phyloP scores from a whole-genome alignment of 1,284 basidiomycete species.

The Fomitopsis palustris region DNA sequence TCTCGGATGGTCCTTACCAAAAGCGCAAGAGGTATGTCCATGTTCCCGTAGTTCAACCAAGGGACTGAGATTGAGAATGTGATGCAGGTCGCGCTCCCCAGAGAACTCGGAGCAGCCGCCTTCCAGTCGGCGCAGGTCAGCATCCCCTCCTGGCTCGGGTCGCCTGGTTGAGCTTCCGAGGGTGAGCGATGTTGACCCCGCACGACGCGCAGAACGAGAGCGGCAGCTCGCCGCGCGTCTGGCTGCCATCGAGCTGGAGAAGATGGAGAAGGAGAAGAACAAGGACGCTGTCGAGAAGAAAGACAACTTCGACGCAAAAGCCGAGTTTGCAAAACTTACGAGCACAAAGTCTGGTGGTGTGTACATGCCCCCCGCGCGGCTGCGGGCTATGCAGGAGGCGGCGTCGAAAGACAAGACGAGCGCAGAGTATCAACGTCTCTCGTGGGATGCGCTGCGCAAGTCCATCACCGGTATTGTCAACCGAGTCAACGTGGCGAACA shows the following conservation, averaged over 20 bases:
- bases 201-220: constrained; percentile 73
- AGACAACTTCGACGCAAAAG: constrained; percentile 58
- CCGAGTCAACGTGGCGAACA: constrained; percentile 94
- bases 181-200: constrained; percentile 75
- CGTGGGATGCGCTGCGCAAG: constrained; percentile 98
- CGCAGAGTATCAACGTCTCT: constrained; percentile 92
- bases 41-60: neutral
- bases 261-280: constrained; percentile 44
- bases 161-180: constrained; percentile 46
- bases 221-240: constrained; percentile 71
- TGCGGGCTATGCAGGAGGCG: constrained; percentile 89
- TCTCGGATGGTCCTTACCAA: constrained; percentile 32
- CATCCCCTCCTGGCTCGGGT: constrained; percentile 43
- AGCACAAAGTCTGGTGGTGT: constrained; percentile 88
- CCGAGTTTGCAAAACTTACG: constrained; percentile 80
- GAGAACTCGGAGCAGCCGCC: constrained; percentile 50
- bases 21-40: constrained; percentile 56
- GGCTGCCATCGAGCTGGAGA: constrained; percentile 71
- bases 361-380: constrained; percentile 92
- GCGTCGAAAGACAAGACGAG: constrained; percentile 83
- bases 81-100: constrained; percentile 50
- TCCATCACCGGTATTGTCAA: constrained; percentile 99
- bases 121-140: constrained; percentile 58
- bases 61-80: neutral
- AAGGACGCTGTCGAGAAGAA: constrained; percentile 42